Evolutionary conservation across 176 grass and related monocot species (phyloP).

Genomic region (Olyra latifolia): DNA sequence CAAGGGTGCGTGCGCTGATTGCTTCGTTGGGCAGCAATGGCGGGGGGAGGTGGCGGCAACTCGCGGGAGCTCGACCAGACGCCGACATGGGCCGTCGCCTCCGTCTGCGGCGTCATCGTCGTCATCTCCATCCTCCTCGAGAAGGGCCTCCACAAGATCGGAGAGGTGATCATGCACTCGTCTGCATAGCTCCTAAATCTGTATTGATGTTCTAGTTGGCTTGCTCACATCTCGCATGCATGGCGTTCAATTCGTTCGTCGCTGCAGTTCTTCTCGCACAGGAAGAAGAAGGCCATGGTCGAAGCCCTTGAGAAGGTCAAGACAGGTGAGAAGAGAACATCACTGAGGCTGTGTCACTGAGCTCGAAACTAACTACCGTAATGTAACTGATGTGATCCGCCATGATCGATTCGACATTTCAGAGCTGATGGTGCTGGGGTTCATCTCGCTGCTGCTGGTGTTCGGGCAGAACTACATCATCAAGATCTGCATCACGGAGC

Average conservation of each 20-base stretch:
- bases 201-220: background rate
- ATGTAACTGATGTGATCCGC: background rate
- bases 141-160: constrained; percentile 58
- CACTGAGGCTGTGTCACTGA: background rate
- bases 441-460: constrained; percentile 89
- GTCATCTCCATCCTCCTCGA: constrained; percentile 68
- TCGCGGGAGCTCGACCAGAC: constrained; percentile 62
- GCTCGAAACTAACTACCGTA: background rate
- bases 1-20: no score
- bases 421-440: constrained; percentile 95
- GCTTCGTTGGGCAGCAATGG: constrained; percentile 16
- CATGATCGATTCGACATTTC: background rate
- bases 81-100: constrained; percentile 68
- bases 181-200: background rate
- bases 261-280: constrained; percentile 59
- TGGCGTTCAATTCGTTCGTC: background rate
- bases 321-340: constrained; percentile 44
- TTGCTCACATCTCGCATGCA: background rate
- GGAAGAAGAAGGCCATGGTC: constrained; percentile 81
- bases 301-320: constrained; percentile 98
- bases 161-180: constrained; percentile 27
- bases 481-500: constrained; percentile 77
- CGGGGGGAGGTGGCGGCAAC: constrained; percentile 44
- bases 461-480: constrained; percentile 85
- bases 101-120: constrained; percentile 69